Base-by-base conservation (phyloP, 352 stramenopile species). In the Phytopythium helicoides region DNA sequence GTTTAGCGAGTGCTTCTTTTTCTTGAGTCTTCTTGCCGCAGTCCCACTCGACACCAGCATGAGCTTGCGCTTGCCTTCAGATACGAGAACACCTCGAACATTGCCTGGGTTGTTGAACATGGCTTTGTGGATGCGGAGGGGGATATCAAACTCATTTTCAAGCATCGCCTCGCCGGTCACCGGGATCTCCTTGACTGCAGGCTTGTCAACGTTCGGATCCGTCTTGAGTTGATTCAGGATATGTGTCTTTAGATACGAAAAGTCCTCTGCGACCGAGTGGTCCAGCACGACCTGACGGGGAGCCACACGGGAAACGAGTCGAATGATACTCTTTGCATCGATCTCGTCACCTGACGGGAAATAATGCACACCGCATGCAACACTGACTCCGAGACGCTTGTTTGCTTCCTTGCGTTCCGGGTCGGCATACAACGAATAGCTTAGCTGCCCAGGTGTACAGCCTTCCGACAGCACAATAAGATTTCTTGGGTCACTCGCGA, bases 311-410 rank as follows among this genome's bases (percentile, higher is more conserved):
- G 74, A 71, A 19, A 73, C 76, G 6, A 95, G 64, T 39, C 92
- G 81, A 25, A 93, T 80, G 34, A 94, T 91, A 39, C 81, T 93
- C 56, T 88, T 91, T 3, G 83, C 73, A 37, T 94, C 86, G 11
- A 91, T 77, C 71, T 95, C 86, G 57, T 95, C 84, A 9, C 83
- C 68, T 38, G 81, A 91, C 34, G 86, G 86, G 34, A 94, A 87
- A 26, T 89, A 92, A 53, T 95, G 86, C 15, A 95, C 80, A 10
- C 86, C 83, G 44, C 86, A 95, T 15, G 70, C 64, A 15, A 95
- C 64, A 7, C 64, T 70, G 3, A 82, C 78, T n/a, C 80, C 76
- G 15, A 95, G 65, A 0, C 72, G 66, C 54, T 95, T 94, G 48
- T 66, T 86, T 9, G 78, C 71, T 16, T 86, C 77, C 22, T 78